Evolutionary conservation across 306 rosid species (phyloP), one percentile per base, ranked within the genome.

Genomic region (Rubus parviflorus): DNA sequence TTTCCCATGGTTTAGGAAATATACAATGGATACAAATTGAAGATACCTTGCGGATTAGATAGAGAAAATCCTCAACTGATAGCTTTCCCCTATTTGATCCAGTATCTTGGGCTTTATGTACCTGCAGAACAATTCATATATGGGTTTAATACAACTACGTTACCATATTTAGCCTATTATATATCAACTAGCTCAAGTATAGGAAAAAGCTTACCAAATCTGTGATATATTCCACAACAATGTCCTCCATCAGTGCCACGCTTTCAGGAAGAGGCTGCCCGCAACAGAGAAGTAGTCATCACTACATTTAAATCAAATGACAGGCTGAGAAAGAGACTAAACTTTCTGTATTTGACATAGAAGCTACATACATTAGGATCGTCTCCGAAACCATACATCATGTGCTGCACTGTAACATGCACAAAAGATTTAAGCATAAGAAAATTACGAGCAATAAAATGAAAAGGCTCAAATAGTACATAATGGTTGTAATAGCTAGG

Each of bases 331-430:
- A 41, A 73, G 11, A 14, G 4, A 15, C 8, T 41, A 60, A 38
- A 49, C 43, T 17, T 2, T 45, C n/a, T 5, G 6, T 12, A 58
- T 54, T 72, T 8, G 48, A 75, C 8, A 41, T 7, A 20, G 23
- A 63, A 37, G 70, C 51, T 17, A 81, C 90, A 87, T 80, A 94
- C 97, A 82, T 92, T 94, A 11, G 92, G 87, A 76, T 90, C 96
- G 80, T 91, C 98, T 78, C 98, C 98, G 46, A 91, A 91, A 25
- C 98, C 98, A 81, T 89, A 93, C 97, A 93, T 94, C 97, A 94
- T 92, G 77, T 94, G 98, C 89, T 94, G 95, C 91, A 94, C 97
- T 94, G 45, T 7, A 74, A 23, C 46, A 72, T 73, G 6, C 56
- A 45, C 2, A 80, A 56, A 12, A 16, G 46, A 25, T 11, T 11